phyloP scores from a whole-genome alignment of 129 eudicot genomes.

The Scalesia atractyloides region DNA sequence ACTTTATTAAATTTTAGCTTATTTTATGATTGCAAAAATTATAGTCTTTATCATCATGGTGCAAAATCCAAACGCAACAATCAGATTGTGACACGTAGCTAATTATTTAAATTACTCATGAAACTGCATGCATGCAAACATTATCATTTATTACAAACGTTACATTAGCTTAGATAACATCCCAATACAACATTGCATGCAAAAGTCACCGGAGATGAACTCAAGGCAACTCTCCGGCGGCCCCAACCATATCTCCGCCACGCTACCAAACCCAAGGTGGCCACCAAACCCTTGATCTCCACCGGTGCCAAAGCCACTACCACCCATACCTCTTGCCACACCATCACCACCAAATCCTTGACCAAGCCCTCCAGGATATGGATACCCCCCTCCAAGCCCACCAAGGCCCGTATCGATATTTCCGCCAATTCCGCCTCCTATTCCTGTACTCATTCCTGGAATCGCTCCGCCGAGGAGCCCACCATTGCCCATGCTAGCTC shows the following conservation, averaged over 20 bases:
- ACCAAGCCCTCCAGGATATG: conserved; percentile 31
- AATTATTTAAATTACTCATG: not conserved
- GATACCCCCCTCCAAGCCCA: conserved; percentile 17
- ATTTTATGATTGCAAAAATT: no score
- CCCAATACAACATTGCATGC: conserved; percentile 28
- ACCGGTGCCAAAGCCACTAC: not conserved
- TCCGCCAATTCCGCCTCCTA: conserved; percentile 44
- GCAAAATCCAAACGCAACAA: no score
- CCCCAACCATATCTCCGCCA: conserved; percentile 27
- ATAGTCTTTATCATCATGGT: no score
- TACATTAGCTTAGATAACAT: conserved; percentile 3
- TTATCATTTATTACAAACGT: conserved; percentile 13
- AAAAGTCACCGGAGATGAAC: not conserved
- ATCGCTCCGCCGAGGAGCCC: conserved; percentile 40
- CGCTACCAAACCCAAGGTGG: conserved; percentile 23
- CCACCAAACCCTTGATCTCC: conserved; percentile 38
- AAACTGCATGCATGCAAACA: conserved; percentile 23
- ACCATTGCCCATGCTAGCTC: conserved; percentile 32
- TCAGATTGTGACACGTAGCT: no score
- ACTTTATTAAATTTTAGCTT: no score
- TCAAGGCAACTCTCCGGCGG: conserved; percentile 22
- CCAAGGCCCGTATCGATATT: conserved; percentile 41
- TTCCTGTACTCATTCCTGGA: conserved; percentile 31
- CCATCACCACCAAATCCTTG: conserved; percentile 33
- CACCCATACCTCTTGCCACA: not conserved